These are phyloP conservation scores for Pythium apleroticum DNA, from an alignment of 352 stramenopile species.

Conservation along the genomic window DNA sequence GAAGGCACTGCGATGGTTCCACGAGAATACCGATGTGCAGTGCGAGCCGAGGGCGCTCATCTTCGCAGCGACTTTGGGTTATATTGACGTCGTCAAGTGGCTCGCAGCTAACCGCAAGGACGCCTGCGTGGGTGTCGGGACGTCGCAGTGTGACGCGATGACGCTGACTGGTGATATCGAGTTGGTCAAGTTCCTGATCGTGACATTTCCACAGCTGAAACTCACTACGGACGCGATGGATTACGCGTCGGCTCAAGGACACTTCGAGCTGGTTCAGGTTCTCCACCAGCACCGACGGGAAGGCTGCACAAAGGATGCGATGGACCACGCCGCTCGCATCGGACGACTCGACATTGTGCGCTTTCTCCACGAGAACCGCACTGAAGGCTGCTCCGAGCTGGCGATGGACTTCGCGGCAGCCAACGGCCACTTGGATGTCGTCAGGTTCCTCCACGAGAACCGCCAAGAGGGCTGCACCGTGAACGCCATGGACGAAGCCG, in stretches of 20 bases:
- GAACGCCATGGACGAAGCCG: constrained; percentile 7
- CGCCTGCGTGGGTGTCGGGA: constrained; percentile 22
- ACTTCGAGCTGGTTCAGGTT: constrained; percentile 5
- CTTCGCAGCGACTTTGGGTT: constrained; percentile 27
- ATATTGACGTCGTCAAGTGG: constrained; percentile 28
- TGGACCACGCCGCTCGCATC: constrained; percentile 23
- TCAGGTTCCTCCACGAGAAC: constrained; percentile 1
- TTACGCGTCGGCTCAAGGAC: constrained; percentile 10
- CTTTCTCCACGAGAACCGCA: constrained; percentile 32
- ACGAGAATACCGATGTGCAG: neutral
- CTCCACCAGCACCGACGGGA: constrained; percentile 22
- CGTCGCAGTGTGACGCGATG: neutral
- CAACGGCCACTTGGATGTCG: constrained; percentile 1
- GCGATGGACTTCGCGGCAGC: neutral
- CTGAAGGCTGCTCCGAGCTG: constrained; percentile 23
- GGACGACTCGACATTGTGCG: constrained; percentile 28
- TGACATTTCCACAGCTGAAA: neutral
- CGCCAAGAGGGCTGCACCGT: neutral
- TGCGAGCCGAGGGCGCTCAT: constrained; percentile 1
- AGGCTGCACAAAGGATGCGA: constrained; percentile 14
- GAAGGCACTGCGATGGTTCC: constrained; percentile 1
- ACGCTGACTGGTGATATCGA: constrained; percentile 1
- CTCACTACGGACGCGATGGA: constrained; percentile 22
- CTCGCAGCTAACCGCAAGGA: constrained; percentile 35
- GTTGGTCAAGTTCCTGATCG: constrained; percentile 1